phyloP scores from a whole-genome alignment of 345 rosid genomes.

The Atalantia buxifolia region DNA sequence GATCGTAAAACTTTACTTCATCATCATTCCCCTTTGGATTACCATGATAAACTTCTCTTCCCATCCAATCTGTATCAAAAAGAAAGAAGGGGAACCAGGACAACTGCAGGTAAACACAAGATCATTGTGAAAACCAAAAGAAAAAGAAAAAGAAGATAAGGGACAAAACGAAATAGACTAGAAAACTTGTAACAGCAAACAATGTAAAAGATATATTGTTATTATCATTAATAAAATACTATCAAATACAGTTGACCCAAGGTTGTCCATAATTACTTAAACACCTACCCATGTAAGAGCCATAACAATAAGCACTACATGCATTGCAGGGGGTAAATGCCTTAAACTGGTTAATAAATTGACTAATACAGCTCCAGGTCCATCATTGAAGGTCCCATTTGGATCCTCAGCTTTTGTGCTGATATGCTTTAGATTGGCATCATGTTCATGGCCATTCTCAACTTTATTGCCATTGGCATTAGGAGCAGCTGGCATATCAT shows the following conservation, averaged over 20 bases:
- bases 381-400: slow-evolving; percentile 54
- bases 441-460: slow-evolving; percentile 35
- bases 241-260: not conserved
- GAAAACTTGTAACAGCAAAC: slow-evolving; percentile 1
- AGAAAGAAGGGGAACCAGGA: slow-evolving; percentile 99
- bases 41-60: slow-evolving; percentile 96
- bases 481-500: slow-evolving; percentile 21
- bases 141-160: not conserved
- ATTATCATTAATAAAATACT: not conserved
- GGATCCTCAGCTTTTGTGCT: slow-evolving; percentile 37
- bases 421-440: slow-evolving; percentile 28
- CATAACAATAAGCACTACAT: slow-evolving; percentile 87
- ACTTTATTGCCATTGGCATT: slow-evolving; percentile 32
- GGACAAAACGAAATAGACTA: not conserved
- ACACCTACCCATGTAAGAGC: slow-evolving; percentile 92
- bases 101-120: slow-evolving; percentile 50
- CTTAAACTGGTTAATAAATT: slow-evolving; percentile 92
- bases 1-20: slow-evolving; percentile 60
- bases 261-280: not conserved
- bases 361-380: slow-evolving; percentile 90
- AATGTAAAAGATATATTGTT: not conserved
- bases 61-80: slow-evolving; percentile 99
- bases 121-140: slow-evolving; percentile 1
- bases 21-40: slow-evolving; percentile 63
- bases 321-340: slow-evolving; percentile 93